phyloP scores from a whole-genome alignment of 768 basidiomycete species.

The Hericium rajendrae region DNA sequence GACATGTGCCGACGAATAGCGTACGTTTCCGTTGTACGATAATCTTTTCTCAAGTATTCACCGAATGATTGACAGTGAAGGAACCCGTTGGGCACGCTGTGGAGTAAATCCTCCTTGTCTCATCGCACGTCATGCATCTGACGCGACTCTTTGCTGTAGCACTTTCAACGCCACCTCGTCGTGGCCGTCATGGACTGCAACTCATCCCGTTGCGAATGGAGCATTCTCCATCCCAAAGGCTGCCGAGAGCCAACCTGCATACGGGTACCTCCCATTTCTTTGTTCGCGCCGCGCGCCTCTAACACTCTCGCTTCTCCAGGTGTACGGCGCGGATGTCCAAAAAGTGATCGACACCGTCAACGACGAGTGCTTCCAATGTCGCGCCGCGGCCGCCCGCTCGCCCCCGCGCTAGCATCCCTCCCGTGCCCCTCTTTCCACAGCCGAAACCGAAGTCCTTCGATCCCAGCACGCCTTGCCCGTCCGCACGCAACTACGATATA shows the following conservation, averaged over 20 bases:
- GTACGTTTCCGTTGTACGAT: slow-evolving; percentile 33
- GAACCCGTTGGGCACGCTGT: slow-evolving; percentile 66
- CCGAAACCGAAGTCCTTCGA: too few species aligned
- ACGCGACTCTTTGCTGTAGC: slow-evolving; percentile 29
- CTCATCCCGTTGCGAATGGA: slow-evolving; percentile 51
- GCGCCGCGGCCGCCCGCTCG: slow-evolving; percentile 34
- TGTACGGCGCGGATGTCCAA: slow-evolving; percentile 61
- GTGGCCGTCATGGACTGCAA: slow-evolving; percentile 71
- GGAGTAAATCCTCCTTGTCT: slow-evolving; percentile 33
- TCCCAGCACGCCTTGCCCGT: neutral
- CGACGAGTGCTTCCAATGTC: slow-evolving; percentile 63
- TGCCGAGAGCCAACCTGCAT: slow-evolving; percentile 48
- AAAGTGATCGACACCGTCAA: slow-evolving; percentile 60
- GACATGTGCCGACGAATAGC: slow-evolving; percentile 69
- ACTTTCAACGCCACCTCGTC: slow-evolving; percentile 70
- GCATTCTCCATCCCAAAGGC: slow-evolving; percentile 44
- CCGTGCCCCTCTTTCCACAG: neutral
- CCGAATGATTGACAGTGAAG: slow-evolving; percentile 40
- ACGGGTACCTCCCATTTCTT: slow-evolving; percentile 34
- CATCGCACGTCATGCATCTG: neutral
- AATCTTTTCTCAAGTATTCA: slow-evolving; percentile 6
- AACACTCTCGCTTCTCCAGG: slow-evolving; percentile 27
- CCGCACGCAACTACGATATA: neutral
- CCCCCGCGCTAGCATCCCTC: neutral
- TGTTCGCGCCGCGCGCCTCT: neutral